Base-by-base conservation (phyloP, 768 basidiomycete species). In the Inosperma sp. region DNA sequence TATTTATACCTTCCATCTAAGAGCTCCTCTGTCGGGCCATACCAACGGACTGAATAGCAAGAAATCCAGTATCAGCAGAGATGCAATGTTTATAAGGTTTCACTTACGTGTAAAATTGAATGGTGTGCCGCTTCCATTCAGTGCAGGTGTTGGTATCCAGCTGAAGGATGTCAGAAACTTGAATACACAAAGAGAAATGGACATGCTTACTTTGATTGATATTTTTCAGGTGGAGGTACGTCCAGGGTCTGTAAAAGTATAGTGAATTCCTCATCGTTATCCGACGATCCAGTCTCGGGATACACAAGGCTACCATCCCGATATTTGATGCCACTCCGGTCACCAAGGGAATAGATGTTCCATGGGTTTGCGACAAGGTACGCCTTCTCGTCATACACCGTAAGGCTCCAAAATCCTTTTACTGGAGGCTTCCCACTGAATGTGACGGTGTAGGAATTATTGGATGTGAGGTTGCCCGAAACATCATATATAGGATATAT, bases 11-110 rank as follows among this genome's bases (percentile, higher is more conserved):
- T 45, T 22, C 35, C 35, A 16, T 36, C 35, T 6, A 14, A 2
- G 27, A 45, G 43, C 7, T 45, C 30, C 30, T 33, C n/a, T n/a
- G 8, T 45, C 30, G 44, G 44, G 44, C 44, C 44, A 45, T 45
- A 45, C 44, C 44, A 45, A 45, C 44, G 44, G 44, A 45, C 44
- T 45, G 30, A 21, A 31, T 22, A 9, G 7, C 9, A 26, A 16
- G 3, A n/a, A 41, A 6, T n/a, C n/a, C n/a, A n/a, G n/a, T n/a
- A n/a, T n/a, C n/a, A n/a, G n/a, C n/a, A n/a, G n/a, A n/a, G n/a
- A n/a, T n/a, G n/a, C n/a, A n/a, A n/a, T n/a, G n/a, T n/a, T n/a
- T n/a, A n/a, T n/a, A n/a, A n/a, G n/a, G n/a, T n/a, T n/a, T n/a
- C n/a, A n/a, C n/a, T n/a, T n/a, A n/a, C n/a, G n/a, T n/a, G n/a